Base-by-base conservation (phyloP, 2,329 filamentous ascomycete species). In the Dactylella cylindrospora region DNA sequence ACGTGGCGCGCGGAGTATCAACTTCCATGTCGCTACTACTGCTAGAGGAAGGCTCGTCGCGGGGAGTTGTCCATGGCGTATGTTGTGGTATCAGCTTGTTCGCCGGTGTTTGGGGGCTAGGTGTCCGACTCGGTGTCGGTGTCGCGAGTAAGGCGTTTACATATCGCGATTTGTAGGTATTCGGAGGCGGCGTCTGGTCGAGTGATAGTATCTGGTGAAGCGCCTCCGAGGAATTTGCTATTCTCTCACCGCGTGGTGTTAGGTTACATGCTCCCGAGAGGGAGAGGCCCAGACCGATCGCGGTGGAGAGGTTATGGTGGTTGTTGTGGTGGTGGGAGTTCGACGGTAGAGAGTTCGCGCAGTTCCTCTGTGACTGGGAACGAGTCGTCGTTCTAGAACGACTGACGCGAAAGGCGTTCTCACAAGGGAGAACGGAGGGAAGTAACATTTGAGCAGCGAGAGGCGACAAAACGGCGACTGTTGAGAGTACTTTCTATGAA, bases 321-420 rank as follows among this genome's bases (percentile, higher is more conserved):
- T 57, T 44, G 40, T 46, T 43, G 28, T 32, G 49, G 29, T 19
- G 54, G 46, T 6, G 36, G 20, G 36, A 19, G 36, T 5, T 23
- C 13, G 36, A 6, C 19, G 15, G 15, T 13, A 23, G 36, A 10
- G 57, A n/a, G n/a, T n/a, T 54, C 49, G 57, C 57, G 50, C 39
- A 17, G 50, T 62, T 47, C 39, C 57, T 41, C 29, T 62, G 57
- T 19, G 57, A 17, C 49, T 62, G 57, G 28, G 57, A 62, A 39
- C 57, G 57, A 28, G 57, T 53, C 12, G 57, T 43, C 57, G 57
- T 54, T 15, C 57, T 31, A 19, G 57, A 62, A 25, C 59, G 50
- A 52, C 59, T 57, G 46, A 57, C 59, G 47, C 59, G 50, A 38
- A 64, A 57, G 22, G 59, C 33, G 59, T 57, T 64, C 59, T 64